These are phyloP conservation scores for Vanderwaltozyma tropicalis DNA, from an alignment of 805 yeast genomes.

Conservation along the genomic window DNA sequence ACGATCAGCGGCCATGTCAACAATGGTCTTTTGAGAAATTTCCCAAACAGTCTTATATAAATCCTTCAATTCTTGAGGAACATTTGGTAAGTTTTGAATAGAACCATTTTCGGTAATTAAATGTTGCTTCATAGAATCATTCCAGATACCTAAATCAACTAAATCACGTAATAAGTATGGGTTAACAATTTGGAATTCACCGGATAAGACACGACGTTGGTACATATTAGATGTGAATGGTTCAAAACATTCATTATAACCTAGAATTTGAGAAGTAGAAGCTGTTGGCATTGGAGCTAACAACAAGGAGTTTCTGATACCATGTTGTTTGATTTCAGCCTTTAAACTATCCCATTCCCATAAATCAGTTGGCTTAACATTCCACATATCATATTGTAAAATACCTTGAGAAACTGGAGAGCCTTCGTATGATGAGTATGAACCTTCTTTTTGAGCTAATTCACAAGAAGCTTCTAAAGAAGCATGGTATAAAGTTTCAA, in stretches of 20 bases:
- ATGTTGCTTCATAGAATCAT: constrained; percentile 62
- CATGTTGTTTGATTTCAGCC: constrained; percentile 45
- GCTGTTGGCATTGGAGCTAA: constrained; percentile 99
- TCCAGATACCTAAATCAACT: constrained; percentile 77
- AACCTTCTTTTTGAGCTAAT: constrained; percentile 58
- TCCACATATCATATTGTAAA: constrained; percentile 85
- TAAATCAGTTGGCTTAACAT: constrained; percentile 59
- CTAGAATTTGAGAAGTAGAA: constrained; percentile 90
- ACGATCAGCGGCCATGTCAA: constrained; percentile 78
- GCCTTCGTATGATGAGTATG: constrained; percentile 64
- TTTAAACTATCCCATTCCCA: constrained; percentile 81
- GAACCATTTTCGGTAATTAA: constrained; percentile 77
- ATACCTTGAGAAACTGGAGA: constrained; percentile 85
- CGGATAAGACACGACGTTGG: constrained; percentile 82
- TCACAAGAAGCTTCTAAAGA: constrained; percentile 83
- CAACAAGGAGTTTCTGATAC: constrained; percentile 76
- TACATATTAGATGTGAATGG: constrained; percentile 91
- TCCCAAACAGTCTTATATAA: constrained; percentile 97
- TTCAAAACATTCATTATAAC: constrained; percentile 91
- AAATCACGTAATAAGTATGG: constrained; percentile 76
- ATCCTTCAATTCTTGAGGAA: constrained; percentile 65
- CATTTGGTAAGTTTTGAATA: constrained; percentile 58
- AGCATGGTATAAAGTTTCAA: constrained; percentile 93
- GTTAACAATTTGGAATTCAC: constrained; percentile 89
- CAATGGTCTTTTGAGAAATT: constrained; percentile 70